Conservation (phyloP, 306 rosid species). For the Castanea sativa region DNA sequence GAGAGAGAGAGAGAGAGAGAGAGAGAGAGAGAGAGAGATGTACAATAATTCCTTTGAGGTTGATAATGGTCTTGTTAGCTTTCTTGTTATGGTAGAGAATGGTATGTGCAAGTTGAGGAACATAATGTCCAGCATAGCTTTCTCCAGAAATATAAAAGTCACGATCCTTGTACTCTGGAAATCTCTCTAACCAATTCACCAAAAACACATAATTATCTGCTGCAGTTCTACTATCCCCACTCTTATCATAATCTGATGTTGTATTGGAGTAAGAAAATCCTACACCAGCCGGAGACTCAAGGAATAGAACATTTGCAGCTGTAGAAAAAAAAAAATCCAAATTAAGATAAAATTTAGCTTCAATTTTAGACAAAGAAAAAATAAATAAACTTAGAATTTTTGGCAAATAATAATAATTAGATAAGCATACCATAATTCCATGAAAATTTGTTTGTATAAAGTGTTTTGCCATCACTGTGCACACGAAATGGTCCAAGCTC, state of each 20-base stretch:
- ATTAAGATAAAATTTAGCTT: background rate
- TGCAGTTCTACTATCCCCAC: slow-evolving; percentile 76
- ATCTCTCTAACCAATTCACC: slow-evolving; percentile 86
- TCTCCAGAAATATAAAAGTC: slow-evolving; percentile 85
- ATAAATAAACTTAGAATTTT: background rate
- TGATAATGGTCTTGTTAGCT: no score
- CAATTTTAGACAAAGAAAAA: background rate
- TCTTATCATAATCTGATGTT: background rate
- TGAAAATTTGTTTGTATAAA: slow-evolving; percentile 55
- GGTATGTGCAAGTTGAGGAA: no score
- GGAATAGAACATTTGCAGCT: slow-evolving; percentile 49
- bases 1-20: no score
- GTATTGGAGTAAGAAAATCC: no score
- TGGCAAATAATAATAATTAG: background rate
- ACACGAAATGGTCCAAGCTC: slow-evolving; percentile 92
- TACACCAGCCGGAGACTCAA: no score
- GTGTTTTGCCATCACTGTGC: slow-evolving; percentile 85
- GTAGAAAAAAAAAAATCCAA: background rate
- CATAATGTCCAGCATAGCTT: slow-evolving; percentile 95
- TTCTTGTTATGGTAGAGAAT: no score
- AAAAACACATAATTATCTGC: slow-evolving; percentile 59
- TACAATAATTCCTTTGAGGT: no score
- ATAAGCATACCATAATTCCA: slow-evolving; percentile 66
- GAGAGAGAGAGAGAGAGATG: no score
- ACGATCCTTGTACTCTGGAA: slow-evolving; percentile 66